Percentiles rank a stretch among this genome's conserved stretches.
Conservation (phyloP, 2,329 filamentous ascomycete species). For the Talaromyces sp. region DNA sequence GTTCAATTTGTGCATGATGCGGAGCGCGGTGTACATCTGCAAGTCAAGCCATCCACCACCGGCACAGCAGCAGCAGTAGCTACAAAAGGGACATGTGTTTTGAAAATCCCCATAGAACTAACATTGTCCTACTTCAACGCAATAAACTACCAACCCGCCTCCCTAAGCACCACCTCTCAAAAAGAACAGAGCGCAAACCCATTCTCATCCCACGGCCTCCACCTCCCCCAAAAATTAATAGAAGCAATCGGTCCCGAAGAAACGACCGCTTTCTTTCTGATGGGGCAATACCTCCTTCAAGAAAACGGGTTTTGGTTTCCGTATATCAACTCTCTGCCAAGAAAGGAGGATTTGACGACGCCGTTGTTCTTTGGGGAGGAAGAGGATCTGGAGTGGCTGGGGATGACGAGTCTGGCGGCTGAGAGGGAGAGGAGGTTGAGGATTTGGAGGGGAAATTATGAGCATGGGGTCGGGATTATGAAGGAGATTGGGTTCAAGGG, state of each 20-base stretch:
- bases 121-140: slow-evolving; percentile 40
- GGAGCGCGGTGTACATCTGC: slow-evolving; percentile 35
- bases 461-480: slow-evolving; percentile 31
- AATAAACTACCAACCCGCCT: slow-evolving; percentile 24
- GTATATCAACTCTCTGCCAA: slow-evolving; percentile 65
- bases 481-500: slow-evolving; percentile 31
- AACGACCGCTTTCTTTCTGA: slow-evolving; percentile 64
- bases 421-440: slow-evolving; percentile 33
- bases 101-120: slow-evolving; percentile 33
- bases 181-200: background rate
- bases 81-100: slow-evolving; percentile 31
- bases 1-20: slow-evolving; percentile 35
- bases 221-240: slow-evolving; percentile 53
- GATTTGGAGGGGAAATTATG: slow-evolving; percentile 39
- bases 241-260: slow-evolving; percentile 55
- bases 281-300: slow-evolving; percentile 63
- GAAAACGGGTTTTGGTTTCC: slow-evolving; percentile 62
- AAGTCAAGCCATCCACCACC: slow-evolving; percentile 26
- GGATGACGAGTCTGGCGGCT: slow-evolving; percentile 35
- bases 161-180: background rate
- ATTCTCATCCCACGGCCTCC: slow-evolving; percentile 33
- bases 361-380: slow-evolving; percentile 58
- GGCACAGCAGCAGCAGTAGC: background rate
- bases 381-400: slow-evolving; percentile 54
- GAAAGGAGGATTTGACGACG: slow-evolving; percentile 58